Conservation (phyloP, 345 rosid species). For the Punica granatum region DNA sequence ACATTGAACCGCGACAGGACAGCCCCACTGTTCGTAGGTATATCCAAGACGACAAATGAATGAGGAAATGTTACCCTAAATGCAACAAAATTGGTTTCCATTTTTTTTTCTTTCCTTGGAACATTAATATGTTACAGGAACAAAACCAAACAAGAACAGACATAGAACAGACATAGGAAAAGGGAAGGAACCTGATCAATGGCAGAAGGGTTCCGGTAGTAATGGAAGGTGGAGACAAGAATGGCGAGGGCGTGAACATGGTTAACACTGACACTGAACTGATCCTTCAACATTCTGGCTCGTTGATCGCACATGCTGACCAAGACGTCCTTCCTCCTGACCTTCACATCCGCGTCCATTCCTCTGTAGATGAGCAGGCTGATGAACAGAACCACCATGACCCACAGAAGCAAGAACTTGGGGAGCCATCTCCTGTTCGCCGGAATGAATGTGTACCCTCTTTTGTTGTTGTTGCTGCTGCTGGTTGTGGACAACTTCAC, state of each 20-base stretch:
- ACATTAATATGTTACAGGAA: not conserved
- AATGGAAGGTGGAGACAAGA: slow-evolving; percentile 94
- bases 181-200: slow-evolving; percentile 77
- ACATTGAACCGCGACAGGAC: not conserved
- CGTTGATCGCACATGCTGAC: slow-evolving; percentile 92
- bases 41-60: not conserved
- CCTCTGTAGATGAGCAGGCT: slow-evolving; percentile 39
- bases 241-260: slow-evolving; percentile 98
- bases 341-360: slow-evolving; percentile 58
- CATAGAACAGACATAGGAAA: not conserved
- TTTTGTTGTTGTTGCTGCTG: slow-evolving; percentile 33
- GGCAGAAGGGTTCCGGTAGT: slow-evolving; percentile 87
- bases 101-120: not conserved
- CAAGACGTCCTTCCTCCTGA: slow-evolving; percentile 67
- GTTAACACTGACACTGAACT: slow-evolving; percentile 90
- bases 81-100: too few species aligned
- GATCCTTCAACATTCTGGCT: slow-evolving; percentile 97
- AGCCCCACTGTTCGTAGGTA: not conserved
- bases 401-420: slow-evolving; percentile 47
- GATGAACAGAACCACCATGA: slow-evolving; percentile 33
- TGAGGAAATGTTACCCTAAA: not conserved
- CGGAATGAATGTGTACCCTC: slow-evolving; percentile 62
- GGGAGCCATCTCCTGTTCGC: slow-evolving; percentile 63
- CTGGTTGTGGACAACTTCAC: slow-evolving; percentile 44
- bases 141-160: slow-evolving; percentile 5